Evolutionary conservation across 2,329 filamentous ascomycete genomes (phyloP).

Genomic region (Ceratocystis lukuohia): DNA sequence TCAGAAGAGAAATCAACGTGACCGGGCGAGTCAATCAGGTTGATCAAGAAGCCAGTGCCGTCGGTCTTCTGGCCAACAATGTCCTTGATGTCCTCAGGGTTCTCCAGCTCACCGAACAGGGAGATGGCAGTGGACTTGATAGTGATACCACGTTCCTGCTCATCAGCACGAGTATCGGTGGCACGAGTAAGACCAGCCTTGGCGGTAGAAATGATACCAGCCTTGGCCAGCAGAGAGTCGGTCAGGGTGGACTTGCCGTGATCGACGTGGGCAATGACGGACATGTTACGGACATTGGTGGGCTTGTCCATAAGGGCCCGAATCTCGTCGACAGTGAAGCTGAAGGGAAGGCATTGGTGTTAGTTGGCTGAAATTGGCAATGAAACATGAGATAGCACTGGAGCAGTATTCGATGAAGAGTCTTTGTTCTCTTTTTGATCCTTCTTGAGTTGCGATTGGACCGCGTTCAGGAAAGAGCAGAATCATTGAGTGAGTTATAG

Average conservation of each 20-base stretch:
- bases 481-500: background rate
- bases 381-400: constrained; percentile 26
- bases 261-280: constrained; percentile 99
- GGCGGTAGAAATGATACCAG: constrained; percentile 96
- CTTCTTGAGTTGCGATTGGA: background rate
- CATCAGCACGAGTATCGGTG: constrained; percentile 92
- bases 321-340: constrained; percentile 97
- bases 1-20: constrained; percentile 99
- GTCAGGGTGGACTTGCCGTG: constrained; percentile 99
- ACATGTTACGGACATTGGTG: constrained; percentile 82
- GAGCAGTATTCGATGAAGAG: background rate
- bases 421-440: constrained; percentile 5
- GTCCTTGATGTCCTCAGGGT: constrained; percentile 84
- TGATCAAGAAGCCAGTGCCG: constrained; percentile 97
- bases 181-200: constrained; percentile 94
- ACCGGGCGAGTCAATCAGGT: constrained; percentile 98
- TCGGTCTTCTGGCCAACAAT: constrained; percentile 76
- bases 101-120: constrained; percentile 73
- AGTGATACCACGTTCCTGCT: constrained; percentile 99
- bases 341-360: constrained; percentile 37
- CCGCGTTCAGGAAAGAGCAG: background rate
- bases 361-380: constrained; percentile 25
- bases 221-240: constrained; percentile 97
- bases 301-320: constrained; percentile 67
- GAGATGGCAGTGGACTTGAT: constrained; percentile 99